Base-by-base conservation (phyloP, 805 yeast genomes). In the Candida ascalaphidarum region DNA sequence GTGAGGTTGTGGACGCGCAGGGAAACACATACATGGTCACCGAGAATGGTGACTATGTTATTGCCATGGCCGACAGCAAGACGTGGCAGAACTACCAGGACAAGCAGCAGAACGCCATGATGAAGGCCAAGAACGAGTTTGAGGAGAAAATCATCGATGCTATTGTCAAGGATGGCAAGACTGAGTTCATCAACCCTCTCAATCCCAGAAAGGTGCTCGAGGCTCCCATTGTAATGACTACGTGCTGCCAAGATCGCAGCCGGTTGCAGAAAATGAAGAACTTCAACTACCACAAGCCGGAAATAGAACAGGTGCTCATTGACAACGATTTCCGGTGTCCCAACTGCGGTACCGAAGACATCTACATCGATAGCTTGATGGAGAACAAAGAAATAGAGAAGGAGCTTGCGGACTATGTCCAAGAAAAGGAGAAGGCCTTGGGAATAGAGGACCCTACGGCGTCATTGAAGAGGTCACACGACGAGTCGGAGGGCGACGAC, bases 21-120 rank as follows among this genome's bases (percentile, higher is more conserved):
- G 69, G 69, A 2, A 62, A 71, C 46, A 72, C 75, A 23, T 81
- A 80, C 33, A 74, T 92, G 81, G 75, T 92, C 41, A 86, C 86
- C 18, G 97, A 88, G 28, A 92, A 85, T 20, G 99, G 99, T 27
- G 83, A 88, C 44, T 92, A 82, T 50, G 98, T 92, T 4, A 81
- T 85, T 27, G 96, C 94, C n/a, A 76, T 88, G 35, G 97, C 97
- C 0, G 98, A 92, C 57, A 72, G 76, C 23, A 79, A 77, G 44
- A 80, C 96, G 0, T 89, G 98, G 98, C 76, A 77, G 30, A 75
- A 70, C 26, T 88, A 75, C 48, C 95, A 86, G 49, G 76, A 82
- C 37, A 79, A 77, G 39, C 64, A 76, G 42, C 70, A 55, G 44
- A 62, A 46, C 48, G 71, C 63, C 24, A 67, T 52, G 21, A 55